phyloP scores from a whole-genome alignment of 1,284 basidiomycete genomes.

The Xanthoconium separans region DNA sequence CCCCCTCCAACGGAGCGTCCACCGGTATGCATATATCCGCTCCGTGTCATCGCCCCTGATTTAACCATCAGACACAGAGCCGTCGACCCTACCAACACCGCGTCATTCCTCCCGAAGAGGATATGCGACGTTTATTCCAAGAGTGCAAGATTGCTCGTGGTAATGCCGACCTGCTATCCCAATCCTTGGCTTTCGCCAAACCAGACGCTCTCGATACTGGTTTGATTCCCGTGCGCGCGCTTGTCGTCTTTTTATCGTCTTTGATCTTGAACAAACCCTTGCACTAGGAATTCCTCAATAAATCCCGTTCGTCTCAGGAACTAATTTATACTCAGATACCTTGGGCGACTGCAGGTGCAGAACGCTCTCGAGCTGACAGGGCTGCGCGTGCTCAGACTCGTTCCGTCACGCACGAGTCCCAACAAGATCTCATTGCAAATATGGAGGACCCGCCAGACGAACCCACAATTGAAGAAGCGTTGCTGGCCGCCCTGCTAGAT shows the following conservation, averaged over 20 bases:
- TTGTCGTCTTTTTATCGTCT: not conserved
- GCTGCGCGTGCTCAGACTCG: slow-evolving; percentile 21
- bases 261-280: not conserved
- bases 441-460: slow-evolving; percentile 39
- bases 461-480: slow-evolving; percentile 57
- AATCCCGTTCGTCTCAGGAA: slow-evolving; percentile 72
- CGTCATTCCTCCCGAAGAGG: slow-evolving; percentile 73
- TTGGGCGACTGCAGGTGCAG: slow-evolving; percentile 77
- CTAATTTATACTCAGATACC: slow-evolving; percentile 73
- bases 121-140: slow-evolving; percentile 72
- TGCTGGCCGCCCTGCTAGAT: slow-evolving; percentile 61
- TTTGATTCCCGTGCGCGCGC: slow-evolving; percentile 61
- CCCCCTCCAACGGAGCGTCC: slow-evolving; percentile 20
- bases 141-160: slow-evolving; percentile 76
- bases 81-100: slow-evolving; percentile 32
- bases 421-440: slow-evolving; percentile 23
- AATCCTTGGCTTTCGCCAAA: slow-evolving; percentile 61
- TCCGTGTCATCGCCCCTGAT: not conserved
- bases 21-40: slow-evolving; percentile 18
- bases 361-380: slow-evolving; percentile 49
- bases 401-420: slow-evolving; percentile 19
- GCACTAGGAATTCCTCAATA: slow-evolving; percentile 66
- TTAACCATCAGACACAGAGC: slow-evolving; percentile 8
- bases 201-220: slow-evolving; percentile 61
- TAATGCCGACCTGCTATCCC: slow-evolving; percentile 65